phyloP scores from a whole-genome alignment of 2,329 filamentous ascomycete species.

The Bipolaris gigantea region DNA sequence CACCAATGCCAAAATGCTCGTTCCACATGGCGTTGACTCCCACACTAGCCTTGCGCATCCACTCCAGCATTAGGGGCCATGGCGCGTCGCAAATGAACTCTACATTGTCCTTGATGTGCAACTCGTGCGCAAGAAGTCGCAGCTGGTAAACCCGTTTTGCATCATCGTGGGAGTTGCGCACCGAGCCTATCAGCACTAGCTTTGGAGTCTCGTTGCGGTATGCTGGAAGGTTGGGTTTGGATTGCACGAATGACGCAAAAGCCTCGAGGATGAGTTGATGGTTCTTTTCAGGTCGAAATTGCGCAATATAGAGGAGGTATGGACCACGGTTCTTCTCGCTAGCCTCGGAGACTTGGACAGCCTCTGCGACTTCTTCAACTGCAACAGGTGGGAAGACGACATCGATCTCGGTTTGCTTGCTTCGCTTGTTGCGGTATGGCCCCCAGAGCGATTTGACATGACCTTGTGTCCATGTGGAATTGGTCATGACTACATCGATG shows the following conservation, averaged over 20 bases:
- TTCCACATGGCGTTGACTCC: constrained; percentile 99
- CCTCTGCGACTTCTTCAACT: constrained; percentile 77
- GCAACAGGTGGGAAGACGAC: constrained; percentile 92
- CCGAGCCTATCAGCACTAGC: constrained; percentile 85
- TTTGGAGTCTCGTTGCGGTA: constrained; percentile 59
- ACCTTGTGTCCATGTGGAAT: constrained; percentile 86
- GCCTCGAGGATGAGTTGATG: constrained; percentile 83
- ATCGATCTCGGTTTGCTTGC: constrained; percentile 59
- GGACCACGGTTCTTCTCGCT: constrained; percentile 72
- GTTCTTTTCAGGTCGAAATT: constrained; percentile 97
- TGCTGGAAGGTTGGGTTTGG: constrained; percentile 29
- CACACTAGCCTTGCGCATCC: constrained; percentile 74
- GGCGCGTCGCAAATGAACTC: constrained; percentile 87
- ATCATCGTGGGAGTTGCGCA: constrained; percentile 78
- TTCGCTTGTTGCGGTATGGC: constrained; percentile 46
- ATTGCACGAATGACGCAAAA: constrained; percentile 71
- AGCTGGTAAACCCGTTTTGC: constrained; percentile 85
- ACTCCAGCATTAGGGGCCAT: constrained; percentile 83
- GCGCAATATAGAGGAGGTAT: constrained; percentile 86
- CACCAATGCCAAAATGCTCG: constrained; percentile 97
- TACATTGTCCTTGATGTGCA: constrained; percentile 76
- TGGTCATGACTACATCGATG: constrained; percentile 95
- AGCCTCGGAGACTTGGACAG: constrained; percentile 69
- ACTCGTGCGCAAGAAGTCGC: constrained; percentile 80
- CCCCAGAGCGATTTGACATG: constrained; percentile 82